These are phyloP conservation scores for Aspergillus incahuasiensis DNA, from an alignment of 495 filamentous ascomycete species.

Conservation along the genomic window DNA sequence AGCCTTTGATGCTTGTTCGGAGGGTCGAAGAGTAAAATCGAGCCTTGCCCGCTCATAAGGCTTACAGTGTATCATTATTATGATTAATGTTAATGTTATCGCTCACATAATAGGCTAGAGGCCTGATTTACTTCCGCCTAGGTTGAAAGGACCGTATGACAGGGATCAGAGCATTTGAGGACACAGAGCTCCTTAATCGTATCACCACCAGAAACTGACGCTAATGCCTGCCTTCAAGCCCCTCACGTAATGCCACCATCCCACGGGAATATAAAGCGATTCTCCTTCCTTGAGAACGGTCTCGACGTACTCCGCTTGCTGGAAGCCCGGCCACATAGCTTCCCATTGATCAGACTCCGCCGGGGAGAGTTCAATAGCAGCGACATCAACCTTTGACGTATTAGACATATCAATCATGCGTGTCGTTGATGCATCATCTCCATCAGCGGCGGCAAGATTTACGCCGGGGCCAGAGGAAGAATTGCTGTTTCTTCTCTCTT, in stretches of 20 bases:
- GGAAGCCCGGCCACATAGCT: conserved; percentile 51
- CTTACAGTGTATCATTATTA: neutral
- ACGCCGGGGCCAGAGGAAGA: neutral
- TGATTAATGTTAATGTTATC: neutral
- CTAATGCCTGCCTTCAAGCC: conserved; percentile 84
- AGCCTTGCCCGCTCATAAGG: no score
- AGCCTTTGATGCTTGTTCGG: conserved; percentile 28
- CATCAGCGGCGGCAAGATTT: neutral
- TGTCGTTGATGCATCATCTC: conserved; percentile 11
- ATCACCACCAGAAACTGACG: conserved; percentile 92
- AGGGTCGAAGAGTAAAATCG: neutral
- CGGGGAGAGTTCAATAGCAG: conserved; percentile 43
- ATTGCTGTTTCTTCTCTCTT: conserved; percentile 15
- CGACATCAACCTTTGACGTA: conserved; percentile 73
- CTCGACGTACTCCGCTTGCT: conserved; percentile 65
- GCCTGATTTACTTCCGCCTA: neutral
- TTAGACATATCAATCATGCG: conserved; percentile 82
- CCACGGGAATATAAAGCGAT: conserved; percentile 83
- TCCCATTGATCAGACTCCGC: conserved; percentile 49
- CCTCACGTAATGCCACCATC: conserved; percentile 98
- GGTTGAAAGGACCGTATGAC: neutral
- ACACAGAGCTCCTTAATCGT: no score
- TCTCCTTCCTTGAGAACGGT: conserved; percentile 76
- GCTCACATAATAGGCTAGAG: neutral
- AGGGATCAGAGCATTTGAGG: no score